Evolutionary conservation across 2,329 filamentous ascomycete genomes (phyloP).

Genomic region (Epichloe baconii): DNA sequence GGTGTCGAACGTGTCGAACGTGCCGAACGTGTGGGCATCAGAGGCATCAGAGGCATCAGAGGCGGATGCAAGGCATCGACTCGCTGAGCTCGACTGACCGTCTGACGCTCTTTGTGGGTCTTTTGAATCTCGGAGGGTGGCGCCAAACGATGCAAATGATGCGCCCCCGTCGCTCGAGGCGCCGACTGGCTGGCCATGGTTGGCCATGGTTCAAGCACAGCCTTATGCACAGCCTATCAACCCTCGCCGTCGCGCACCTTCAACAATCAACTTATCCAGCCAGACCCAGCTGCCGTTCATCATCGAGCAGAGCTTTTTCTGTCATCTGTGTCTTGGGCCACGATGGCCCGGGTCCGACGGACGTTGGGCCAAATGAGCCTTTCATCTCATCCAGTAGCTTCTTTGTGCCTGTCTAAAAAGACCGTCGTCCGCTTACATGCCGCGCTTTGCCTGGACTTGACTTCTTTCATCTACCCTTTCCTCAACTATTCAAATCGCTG

Average conservation of each 20-base stretch:
- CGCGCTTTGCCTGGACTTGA: conserved; percentile 4
- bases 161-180: conserved; percentile 20
- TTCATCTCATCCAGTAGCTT: neutral
- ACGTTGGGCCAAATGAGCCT: conserved; percentile 9
- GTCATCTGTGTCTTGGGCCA: conserved; percentile 6
- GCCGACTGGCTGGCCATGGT: conserved; percentile 20
- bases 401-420: conserved; percentile 4
- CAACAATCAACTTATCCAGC: conserved; percentile 11
- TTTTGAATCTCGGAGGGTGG: conserved; percentile 23
- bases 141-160: conserved; percentile 24
- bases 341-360: conserved; percentile 5
- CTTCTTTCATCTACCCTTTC: conserved; percentile 4
- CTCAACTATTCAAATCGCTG: conserved; percentile 7
- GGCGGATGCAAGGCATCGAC: conserved; percentile 27
- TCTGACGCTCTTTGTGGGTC: conserved; percentile 25
- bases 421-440: neutral
- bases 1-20: neutral
- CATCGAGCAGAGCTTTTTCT: conserved; percentile 5
- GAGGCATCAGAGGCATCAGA: neutral
- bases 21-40: neutral
- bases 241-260: conserved; percentile 13
- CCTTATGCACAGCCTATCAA: conserved; percentile 19
- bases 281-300: conserved; percentile 10
- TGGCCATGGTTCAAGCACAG: conserved; percentile 7
- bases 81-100: conserved; percentile 23